Percentiles rank a stretch among this genome's conserved stretches.
phyloP scores from a whole-genome alignment of 345 rosid species.

The Arabis hirsuta region DNA sequence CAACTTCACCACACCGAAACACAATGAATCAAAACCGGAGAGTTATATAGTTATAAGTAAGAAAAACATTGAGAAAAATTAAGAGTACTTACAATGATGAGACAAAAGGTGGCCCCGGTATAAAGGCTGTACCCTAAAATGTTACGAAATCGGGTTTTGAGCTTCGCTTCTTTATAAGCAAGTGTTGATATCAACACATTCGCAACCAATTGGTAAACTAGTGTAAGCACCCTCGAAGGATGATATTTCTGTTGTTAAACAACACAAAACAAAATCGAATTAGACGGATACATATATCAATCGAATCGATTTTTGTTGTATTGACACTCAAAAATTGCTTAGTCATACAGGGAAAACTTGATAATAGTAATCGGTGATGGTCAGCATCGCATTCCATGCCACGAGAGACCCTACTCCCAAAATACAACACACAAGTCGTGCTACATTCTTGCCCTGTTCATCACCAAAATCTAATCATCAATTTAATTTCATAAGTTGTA shows the following conservation, averaged over 20 bases:
- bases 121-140: slow-evolving; percentile 71
- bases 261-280: background rate
- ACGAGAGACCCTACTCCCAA: slow-evolving; percentile 83
- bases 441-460: slow-evolving; percentile 68
- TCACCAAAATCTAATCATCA: background rate
- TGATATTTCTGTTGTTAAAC: slow-evolving; percentile 60
- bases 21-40: background rate
- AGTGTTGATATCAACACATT: slow-evolving; percentile 60
- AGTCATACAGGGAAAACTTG: slow-evolving; percentile 66
- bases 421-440: slow-evolving; percentile 72
- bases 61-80: background rate
- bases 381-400: slow-evolving; percentile 87
- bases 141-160: slow-evolving; percentile 69
- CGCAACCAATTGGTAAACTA: slow-evolving; percentile 83
- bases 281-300: background rate
- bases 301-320: background rate
- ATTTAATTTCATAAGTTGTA: background rate
- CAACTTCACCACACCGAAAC: slow-evolving; percentile 50
- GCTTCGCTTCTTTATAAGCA: slow-evolving; percentile 66
- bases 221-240: slow-evolving; percentile 75
- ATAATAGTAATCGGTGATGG: slow-evolving; percentile 69
- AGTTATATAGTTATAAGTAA: background rate
- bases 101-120: slow-evolving; percentile 56
- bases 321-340: background rate
- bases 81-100: slow-evolving; percentile 65